A percentile compares a stretch with the other conserved stretches of the same genome.
Conservation (phyloP, 495 filamentous ascomycete species). For the Aspergillus olivimuriae region DNA sequence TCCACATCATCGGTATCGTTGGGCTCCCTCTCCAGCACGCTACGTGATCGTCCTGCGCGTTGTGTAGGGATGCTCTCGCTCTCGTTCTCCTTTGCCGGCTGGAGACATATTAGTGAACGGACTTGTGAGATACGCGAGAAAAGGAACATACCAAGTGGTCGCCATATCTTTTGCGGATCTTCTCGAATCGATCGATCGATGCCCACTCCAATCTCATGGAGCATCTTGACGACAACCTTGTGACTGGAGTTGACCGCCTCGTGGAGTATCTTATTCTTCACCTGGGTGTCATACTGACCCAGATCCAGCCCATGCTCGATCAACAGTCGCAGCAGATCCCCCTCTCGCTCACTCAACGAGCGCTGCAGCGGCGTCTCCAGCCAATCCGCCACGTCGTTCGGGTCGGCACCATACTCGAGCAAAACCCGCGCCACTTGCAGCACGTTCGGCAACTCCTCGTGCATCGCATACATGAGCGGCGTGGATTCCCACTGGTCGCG, state of each 20-base stretch:
- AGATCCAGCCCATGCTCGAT: not conserved
- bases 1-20: too few relatives aligned
- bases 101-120: not conserved
- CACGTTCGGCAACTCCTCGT: not conserved
- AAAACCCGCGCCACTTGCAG: not conserved
- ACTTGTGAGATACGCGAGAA: not conserved
- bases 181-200: not conserved
- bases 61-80: not conserved
- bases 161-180: not conserved
- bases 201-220: not conserved
- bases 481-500: not conserved
- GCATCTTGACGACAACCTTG: not conserved
- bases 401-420: not conserved
- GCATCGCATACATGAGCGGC: not conserved
- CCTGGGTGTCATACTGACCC: not conserved
- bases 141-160: not conserved
- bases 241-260: not conserved
- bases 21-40: too few relatives aligned
- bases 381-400: not conserved
- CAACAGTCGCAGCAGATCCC: not conserved
- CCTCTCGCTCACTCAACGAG: not conserved
- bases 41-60: too few relatives aligned
- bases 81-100: not conserved
- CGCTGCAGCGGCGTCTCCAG: not conserved
- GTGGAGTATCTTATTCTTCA: not conserved